Percentiles rank a stretch among this genome's conserved stretches.
Evolutionary conservation across 495 filamentous ascomycete genomes (phyloP).

Genomic region (Jackrogersella multiformis): DNA sequence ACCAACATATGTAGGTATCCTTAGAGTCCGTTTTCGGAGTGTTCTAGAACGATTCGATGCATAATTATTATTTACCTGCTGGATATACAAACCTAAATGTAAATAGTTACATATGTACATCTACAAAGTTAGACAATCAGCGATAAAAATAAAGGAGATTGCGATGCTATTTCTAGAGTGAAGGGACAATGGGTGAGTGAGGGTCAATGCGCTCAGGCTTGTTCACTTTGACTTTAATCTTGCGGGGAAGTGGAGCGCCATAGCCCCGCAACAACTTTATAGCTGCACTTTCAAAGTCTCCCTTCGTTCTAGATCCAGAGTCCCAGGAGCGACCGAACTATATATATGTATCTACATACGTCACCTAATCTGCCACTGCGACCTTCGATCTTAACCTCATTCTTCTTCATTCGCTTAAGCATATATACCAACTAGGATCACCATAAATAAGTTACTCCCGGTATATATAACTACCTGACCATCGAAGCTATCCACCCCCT

Average conservation of each 20-base stretch:
- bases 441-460: background rate
- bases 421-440: slow-evolving; percentile 7
- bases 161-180: background rate
- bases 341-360: slow-evolving; percentile 29
- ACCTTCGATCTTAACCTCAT: slow-evolving; percentile 27
- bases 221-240: slow-evolving; percentile 14
- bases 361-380: slow-evolving; percentile 28
- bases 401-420: background rate
- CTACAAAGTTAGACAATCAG: background rate
- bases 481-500: background rate
- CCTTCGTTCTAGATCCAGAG: slow-evolving; percentile 21
- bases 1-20: no score
- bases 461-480: background rate
- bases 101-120: background rate
- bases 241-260: slow-evolving; percentile 41
- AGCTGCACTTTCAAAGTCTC: background rate
- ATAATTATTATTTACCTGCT: background rate
- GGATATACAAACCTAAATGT: background rate
- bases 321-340: slow-evolving; percentile 18
- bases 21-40: background rate
- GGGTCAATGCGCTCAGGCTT: slow-evolving; percentile 5
- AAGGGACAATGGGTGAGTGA: slow-evolving; percentile 1
- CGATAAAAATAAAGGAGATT: background rate
- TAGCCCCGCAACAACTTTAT: slow-evolving; percentile 5
- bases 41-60: slow-evolving; percentile 1